These are phyloP conservation scores for Proliferodiscus dingleyae DNA, from an alignment of 2,329 filamentous ascomycete species.

Conservation along the genomic window DNA sequence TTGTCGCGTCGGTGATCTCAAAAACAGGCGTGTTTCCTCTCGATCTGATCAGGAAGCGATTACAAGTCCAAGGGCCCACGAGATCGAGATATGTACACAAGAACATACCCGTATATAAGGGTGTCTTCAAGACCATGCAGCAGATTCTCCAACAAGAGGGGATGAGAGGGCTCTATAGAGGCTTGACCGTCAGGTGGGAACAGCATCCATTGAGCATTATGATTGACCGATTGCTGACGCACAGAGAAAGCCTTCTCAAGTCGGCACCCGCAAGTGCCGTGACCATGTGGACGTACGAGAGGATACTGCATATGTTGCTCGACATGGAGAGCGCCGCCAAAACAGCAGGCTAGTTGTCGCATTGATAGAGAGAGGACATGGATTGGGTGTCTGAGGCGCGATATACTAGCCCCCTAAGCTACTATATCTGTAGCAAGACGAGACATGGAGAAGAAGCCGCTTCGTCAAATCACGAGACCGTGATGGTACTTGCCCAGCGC, in stretches of 20 bases:
- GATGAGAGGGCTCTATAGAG: constrained; percentile 75
- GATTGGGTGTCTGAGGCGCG: too few species aligned
- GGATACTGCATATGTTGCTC: constrained; percentile 40
- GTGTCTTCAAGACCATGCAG: constrained; percentile 59
- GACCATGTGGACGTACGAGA: constrained; percentile 74
- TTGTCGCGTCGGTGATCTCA: constrained; percentile 71
- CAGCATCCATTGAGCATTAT: not conserved
- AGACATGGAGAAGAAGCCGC: too few species aligned
- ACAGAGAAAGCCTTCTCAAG: constrained; percentile 68
- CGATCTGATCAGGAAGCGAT: constrained; percentile 84
- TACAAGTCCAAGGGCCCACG: constrained; percentile 93
- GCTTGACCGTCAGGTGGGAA: constrained; percentile 64
- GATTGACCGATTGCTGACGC: constrained; percentile 5
- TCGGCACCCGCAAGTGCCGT: constrained; percentile 77
- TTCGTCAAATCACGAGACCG: too few species aligned
- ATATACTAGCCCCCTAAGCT: too few species aligned
- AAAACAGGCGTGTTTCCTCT: constrained; percentile 92
- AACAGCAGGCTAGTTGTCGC: too few species aligned
- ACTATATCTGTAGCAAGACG: too few species aligned
- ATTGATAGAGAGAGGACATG: too few species aligned
- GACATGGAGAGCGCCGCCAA: constrained; percentile 17
- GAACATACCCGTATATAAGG: constrained; percentile 80
- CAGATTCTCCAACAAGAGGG: constrained; percentile 71
- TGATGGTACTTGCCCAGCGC: too few species aligned
- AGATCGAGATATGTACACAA: constrained; percentile 71